Evolutionary conservation across 441 rosid species (phyloP), one percentile per base, ranked within the genome.

Genomic region (Jatropha multifida): DNA sequence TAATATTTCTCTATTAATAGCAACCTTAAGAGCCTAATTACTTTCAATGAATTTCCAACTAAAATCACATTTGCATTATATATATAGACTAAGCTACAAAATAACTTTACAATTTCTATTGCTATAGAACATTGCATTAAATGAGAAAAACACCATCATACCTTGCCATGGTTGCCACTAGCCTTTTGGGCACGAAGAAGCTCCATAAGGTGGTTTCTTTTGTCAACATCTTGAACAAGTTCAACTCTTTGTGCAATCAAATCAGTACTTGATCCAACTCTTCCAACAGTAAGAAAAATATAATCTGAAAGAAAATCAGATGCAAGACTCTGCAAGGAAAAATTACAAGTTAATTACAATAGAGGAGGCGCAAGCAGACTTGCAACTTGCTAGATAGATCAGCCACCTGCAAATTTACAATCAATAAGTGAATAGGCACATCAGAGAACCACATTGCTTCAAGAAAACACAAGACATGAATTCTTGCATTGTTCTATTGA

Each of bases 261-360:
- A 80, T 90, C 94, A 67, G 96, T 92, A 81, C 97, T 91, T 32
- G 98, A 94, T 74, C 98, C 97, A 78, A 92, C 97, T 82, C 94
- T 83, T 59, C 96, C 97, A 79, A 92, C 97, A 74, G 98, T 86
- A 85, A 94, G 80, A 78, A 92, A 94, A 62, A 92, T 82, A 78
- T 94, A 92, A 68, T 82, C 83, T 72, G 94, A 73, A 56, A 94
- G 96, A 78, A 94, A 94, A 81, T 92, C 98, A 77, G 92, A 89
- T 20, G 96, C 98, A 54, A 92, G 88, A 83, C 90, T 88, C 98
- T 94, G 92, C 88, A 82, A 18, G 17, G 65, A 52, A 68, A 77
- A 52, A 0, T 37, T 13, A 40, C 17, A 11, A 54, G 61, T 23
- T 23, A 23, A 23, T 60, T 54, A 67, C 2, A 63, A 44, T 42